Conservation (phyloP, 345 rosid species). For the Syzygium oleosum region DNA sequence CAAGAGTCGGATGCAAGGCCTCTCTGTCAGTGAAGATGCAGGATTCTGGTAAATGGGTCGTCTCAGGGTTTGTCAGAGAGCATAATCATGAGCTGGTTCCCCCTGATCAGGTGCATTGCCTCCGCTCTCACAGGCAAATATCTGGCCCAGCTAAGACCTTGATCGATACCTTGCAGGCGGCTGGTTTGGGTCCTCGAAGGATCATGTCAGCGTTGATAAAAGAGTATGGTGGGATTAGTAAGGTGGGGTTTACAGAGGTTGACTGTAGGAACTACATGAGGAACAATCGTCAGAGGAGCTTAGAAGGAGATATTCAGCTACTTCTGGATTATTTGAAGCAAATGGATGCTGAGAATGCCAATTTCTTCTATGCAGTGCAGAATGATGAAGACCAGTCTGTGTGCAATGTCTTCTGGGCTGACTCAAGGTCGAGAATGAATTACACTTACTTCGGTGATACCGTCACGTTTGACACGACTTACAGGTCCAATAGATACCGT, state of each 20-base stretch:
- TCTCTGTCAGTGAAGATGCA: constrained; percentile 37
- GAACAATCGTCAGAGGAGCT: constrained; percentile 34
- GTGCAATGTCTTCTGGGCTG: constrained; percentile 48
- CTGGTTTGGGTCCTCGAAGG: constrained; percentile 42
- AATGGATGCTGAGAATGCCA: constrained; percentile 31
- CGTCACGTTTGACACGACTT: constrained; percentile 40
- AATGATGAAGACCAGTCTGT: constrained; percentile 24
- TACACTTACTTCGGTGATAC: constrained; percentile 47
- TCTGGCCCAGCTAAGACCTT: constrained; percentile 41
- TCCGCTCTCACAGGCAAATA: constrained; percentile 40
- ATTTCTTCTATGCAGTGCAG: constrained; percentile 44
- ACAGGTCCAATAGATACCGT: constrained; percentile 37
- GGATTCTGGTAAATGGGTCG: constrained; percentile 44
- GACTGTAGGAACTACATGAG: constrained; percentile 49
- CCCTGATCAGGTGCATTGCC: constrained; percentile 38
- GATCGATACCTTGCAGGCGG: constrained; percentile 44
- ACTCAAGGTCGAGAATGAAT: constrained; percentile 31
- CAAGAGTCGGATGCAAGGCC: constrained; percentile 40
- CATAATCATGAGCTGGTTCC: constrained; percentile 44
- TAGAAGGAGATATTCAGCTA: constrained; percentile 31
- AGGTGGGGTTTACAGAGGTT: constrained; percentile 42
- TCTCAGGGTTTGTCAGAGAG: constrained; percentile 25
- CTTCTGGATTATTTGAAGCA: constrained; percentile 45
- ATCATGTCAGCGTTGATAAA: constrained; percentile 42
- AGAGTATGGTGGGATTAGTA: constrained; percentile 44